These are phyloP conservation scores for Giardia duodenalis DNA, from an alignment of 208 protist species.

Conservation along the genomic window DNA sequence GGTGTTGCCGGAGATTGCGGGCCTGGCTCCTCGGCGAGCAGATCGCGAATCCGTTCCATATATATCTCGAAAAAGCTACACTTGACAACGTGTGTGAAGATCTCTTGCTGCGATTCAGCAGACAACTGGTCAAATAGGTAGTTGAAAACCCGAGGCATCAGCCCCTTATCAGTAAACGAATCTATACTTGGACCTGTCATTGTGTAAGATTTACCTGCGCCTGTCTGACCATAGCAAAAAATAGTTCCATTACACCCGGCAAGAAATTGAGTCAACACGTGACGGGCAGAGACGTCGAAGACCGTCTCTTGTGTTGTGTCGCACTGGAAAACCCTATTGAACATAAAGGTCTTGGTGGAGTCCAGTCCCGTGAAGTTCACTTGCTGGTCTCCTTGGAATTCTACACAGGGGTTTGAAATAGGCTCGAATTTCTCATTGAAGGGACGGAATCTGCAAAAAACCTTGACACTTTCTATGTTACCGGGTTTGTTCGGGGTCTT, in stretches of 20 bases:
- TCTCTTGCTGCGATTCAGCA: not conserved
- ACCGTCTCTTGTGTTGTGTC: not conserved
- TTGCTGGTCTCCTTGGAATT: not conserved
- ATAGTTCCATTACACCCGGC: conserved; percentile 32
- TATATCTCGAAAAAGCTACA: conserved; percentile 40
- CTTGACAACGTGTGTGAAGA: not conserved
- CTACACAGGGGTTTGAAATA: not conserved
- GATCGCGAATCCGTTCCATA: conserved; percentile 30
- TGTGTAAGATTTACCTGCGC: conserved; percentile 29
- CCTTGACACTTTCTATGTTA: not conserved
- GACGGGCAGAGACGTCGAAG: not conserved
- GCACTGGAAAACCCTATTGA: conserved; percentile 6
- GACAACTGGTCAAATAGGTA: conserved; percentile 30
- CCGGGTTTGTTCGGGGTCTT: too few species aligned
- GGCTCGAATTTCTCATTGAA: not conserved
- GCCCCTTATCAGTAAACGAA: not conserved
- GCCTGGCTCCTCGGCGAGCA: conserved; percentile 9
- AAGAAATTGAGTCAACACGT: not conserved
- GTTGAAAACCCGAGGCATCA: conserved; percentile 6
- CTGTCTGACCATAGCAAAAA: conserved; percentile 38
- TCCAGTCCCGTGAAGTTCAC: not conserved
- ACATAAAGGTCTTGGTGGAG: not conserved
- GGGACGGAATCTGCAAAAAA: not conserved
- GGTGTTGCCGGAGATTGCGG: not conserved
- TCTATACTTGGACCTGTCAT: conserved; percentile 32